Conservation (phyloP, 2,329 filamentous ascomycete species). For the Amauroascus verrucosus region DNA sequence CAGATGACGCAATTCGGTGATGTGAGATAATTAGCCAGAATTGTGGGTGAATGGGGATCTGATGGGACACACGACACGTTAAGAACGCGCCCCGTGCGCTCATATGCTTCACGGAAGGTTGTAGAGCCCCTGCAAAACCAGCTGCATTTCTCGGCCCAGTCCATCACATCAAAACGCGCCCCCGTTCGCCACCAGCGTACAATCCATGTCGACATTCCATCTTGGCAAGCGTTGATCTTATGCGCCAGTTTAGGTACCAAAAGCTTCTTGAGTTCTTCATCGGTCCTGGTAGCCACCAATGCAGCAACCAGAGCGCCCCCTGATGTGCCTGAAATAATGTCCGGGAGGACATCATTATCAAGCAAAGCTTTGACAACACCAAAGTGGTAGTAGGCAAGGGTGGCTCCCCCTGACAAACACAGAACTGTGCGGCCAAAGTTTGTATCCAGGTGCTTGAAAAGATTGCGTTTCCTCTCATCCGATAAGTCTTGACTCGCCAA, state of each 20-base stretch:
- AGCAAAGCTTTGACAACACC: constrained; percentile 83
- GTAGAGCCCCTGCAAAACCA: constrained; percentile 90
- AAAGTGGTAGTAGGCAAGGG: constrained; percentile 94
- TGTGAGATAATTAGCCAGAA: constrained; percentile 90
- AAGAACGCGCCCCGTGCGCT: constrained; percentile 83
- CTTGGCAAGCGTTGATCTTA: constrained; percentile 75
- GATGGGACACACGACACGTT: constrained; percentile 95
- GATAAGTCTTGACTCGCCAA: constrained; percentile 56
- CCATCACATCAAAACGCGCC: constrained; percentile 83
- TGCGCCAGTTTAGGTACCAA: constrained; percentile 78
- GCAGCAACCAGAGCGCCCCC: constrained; percentile 85
- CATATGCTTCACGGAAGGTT: constrained; percentile 90
- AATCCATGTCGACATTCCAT: constrained; percentile 64
- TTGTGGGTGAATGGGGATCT: constrained; percentile 84
- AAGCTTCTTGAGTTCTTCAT: constrained; percentile 77
- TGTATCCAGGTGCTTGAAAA: constrained; percentile 80
- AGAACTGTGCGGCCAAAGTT: constrained; percentile 90
- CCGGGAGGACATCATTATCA: constrained; percentile 73
- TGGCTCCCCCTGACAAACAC: constrained; percentile 84
- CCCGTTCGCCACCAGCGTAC: constrained; percentile 85
- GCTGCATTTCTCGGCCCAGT: constrained; percentile 73
- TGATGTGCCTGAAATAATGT: constrained; percentile 93
- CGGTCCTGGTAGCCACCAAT: constrained; percentile 76
- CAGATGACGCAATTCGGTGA: constrained; percentile 96
- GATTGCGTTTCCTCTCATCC: constrained; percentile 60